Percentiles rank a stretch among this genome's conserved stretches.
These are phyloP conservation scores for Starmerella cellae DNA, from an alignment of 805 yeast genomes.

Conservation along the genomic window DNA sequence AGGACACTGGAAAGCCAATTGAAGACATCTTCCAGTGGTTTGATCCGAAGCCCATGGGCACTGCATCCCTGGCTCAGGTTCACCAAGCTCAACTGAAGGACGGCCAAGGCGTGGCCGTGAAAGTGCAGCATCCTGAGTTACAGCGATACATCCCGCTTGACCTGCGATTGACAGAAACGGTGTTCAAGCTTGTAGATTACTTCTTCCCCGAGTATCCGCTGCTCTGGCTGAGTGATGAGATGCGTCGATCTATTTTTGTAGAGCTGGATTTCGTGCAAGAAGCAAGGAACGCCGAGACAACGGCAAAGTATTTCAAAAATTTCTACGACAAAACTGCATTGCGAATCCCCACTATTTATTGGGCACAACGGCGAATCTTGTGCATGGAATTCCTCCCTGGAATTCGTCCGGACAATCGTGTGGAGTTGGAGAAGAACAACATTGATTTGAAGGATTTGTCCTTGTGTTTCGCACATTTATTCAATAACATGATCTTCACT, in stretches of 20 bases:
- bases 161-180: slow-evolving; percentile 59
- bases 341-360: slow-evolving; percentile 57
- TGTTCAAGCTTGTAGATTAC: slow-evolving; percentile 57
- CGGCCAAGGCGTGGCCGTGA: slow-evolving; percentile 77
- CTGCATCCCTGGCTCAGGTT: slow-evolving; percentile 93
- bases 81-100: slow-evolving; percentile 54
- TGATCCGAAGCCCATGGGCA: slow-evolving; percentile 70
- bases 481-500: slow-evolving; percentile 89
- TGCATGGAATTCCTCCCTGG: slow-evolving; percentile 84
- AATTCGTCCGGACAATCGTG: slow-evolving; percentile 63
- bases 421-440: slow-evolving; percentile 45
- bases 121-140: slow-evolving; percentile 83
- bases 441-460: slow-evolving; percentile 72
- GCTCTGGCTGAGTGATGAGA: slow-evolving; percentile 90
- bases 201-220: slow-evolving; percentile 90
- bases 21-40: slow-evolving; percentile 56
- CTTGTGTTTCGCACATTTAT: slow-evolving; percentile 73
- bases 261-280: slow-evolving; percentile 83
- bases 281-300: slow-evolving; percentile 64
- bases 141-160: slow-evolving; percentile 84
- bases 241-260: slow-evolving; percentile 73
- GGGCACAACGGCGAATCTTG: slow-evolving; percentile 56
- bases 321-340: slow-evolving; percentile 55
- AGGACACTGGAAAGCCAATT: slow-evolving; percentile 50
- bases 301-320: slow-evolving; percentile 50